These are phyloP conservation scores for Picochlorum sp. DNA, from an alignment of 139 green algal species.

Conservation along the genomic window DNA sequence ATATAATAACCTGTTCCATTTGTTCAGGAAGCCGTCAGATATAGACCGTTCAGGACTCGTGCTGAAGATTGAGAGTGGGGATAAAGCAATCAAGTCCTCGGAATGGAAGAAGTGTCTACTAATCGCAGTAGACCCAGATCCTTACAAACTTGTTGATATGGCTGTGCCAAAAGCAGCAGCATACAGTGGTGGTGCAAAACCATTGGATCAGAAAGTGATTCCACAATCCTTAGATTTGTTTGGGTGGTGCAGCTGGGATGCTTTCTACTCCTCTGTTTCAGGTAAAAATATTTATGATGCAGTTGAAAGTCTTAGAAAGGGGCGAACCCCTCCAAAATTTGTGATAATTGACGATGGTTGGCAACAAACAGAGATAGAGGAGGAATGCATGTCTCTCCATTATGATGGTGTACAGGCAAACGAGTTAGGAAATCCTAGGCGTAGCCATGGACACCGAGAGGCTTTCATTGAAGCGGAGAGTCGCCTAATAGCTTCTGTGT, in stretches of 20 bases:
- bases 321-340: constrained; percentile 42
- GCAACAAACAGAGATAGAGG: constrained; percentile 46
- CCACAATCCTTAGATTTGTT: constrained; percentile 80
- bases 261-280: constrained; percentile 88
- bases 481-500: constrained; percentile 18
- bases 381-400: neutral
- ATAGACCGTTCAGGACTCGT: neutral
- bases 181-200: constrained; percentile 50
- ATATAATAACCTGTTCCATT: too few relatives aligned
- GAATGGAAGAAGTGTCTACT: constrained; percentile 24
- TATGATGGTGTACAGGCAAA: too few relatives aligned
- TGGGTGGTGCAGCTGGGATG: constrained; percentile 82
- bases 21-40: too few relatives aligned
- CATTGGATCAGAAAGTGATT: constrained; percentile 50
- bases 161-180: constrained; percentile 51
- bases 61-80: constrained; percentile 65
- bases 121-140: constrained; percentile 31
- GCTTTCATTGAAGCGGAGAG: constrained; percentile 24
- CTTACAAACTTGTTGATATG: constrained; percentile 44
- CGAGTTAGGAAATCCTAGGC: neutral
- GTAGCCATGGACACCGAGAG: neutral
- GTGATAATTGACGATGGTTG: constrained; percentile 77
- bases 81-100: constrained; percentile 18
- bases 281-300: constrained; percentile 31
- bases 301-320: constrained; percentile 20